phyloP scores from a whole-genome alignment of 208 protist genomes.

The Trypanosoma scelopori region DNA sequence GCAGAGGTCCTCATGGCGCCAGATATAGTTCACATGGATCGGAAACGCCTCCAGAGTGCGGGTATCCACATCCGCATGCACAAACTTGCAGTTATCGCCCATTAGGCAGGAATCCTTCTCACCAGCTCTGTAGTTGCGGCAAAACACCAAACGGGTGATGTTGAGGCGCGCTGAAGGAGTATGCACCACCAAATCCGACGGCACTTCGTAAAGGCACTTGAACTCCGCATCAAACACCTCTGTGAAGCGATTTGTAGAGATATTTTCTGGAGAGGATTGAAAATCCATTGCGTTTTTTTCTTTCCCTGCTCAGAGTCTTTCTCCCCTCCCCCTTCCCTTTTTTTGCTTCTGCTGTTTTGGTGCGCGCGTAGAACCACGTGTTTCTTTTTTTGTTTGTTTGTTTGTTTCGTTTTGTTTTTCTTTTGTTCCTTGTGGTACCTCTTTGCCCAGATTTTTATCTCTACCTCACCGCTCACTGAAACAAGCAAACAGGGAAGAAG shows the following conservation, averaged over 20 bases:
- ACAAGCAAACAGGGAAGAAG: too few relatives aligned
- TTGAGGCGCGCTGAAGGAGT: conserved; percentile 65
- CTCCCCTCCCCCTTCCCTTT: too few relatives aligned
- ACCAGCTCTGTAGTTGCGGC: conserved; percentile 54
- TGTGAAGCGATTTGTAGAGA: not conserved
- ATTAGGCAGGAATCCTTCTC: conserved; percentile 46
- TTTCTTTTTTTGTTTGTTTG: too few relatives aligned
- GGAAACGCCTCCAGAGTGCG: conserved; percentile 25
- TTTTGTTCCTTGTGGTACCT: too few relatives aligned
- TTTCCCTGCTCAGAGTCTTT: too few relatives aligned
- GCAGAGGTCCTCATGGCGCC: conserved; percentile 50
- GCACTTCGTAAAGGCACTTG: conserved; percentile 59
- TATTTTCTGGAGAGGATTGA: not conserved
- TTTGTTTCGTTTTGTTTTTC: too few relatives aligned
- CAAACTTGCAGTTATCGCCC: conserved; percentile 69
- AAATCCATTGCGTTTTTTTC: conserved; percentile 12
- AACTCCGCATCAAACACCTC: conserved; percentile 73
- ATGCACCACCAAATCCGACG: conserved; percentile 50
- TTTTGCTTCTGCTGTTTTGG: too few relatives aligned
- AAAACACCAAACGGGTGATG: conserved; percentile 77
- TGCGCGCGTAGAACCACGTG: too few relatives aligned
- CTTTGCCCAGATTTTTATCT: too few relatives aligned
- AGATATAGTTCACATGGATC: conserved; percentile 87
- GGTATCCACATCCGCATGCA: conserved; percentile 59
- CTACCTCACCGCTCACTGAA: too few relatives aligned